A percentile compares a stretch with the other conserved stretches of the same genome.
These are phyloP conservation scores for Starmerella davenportii DNA, from an alignment of 805 yeast species.

Conservation along the genomic window DNA sequence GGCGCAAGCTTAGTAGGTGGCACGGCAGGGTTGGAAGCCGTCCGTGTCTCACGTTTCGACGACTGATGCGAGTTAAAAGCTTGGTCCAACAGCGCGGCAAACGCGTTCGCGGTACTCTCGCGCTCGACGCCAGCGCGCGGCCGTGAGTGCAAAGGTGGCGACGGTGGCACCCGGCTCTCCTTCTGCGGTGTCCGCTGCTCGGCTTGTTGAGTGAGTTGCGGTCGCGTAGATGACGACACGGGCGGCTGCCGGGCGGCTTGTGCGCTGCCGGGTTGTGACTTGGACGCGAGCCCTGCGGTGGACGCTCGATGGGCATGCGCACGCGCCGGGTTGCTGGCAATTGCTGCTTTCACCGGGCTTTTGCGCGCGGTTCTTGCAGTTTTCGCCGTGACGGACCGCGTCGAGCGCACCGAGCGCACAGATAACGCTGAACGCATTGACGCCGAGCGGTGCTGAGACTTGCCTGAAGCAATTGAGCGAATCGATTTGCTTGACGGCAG, in stretches of 20 bases:
- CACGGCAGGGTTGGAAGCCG: conserved; percentile 2
- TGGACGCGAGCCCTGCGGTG: not conserved
- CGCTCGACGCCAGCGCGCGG: not conserved
- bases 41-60: conserved; percentile 2
- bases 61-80: conserved; percentile 15
- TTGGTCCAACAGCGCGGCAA: conserved; percentile 21
- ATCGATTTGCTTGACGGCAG: conserved; percentile 12
- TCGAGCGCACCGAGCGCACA: conserved; percentile 9
- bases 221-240: no score
- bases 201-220: not conserved
- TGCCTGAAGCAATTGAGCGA: conserved; percentile 11
- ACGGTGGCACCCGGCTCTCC: no score
- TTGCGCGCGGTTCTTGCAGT: conserved; percentile 1
- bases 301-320: not conserved
- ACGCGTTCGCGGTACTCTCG: conserved; percentile 10
- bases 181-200: not conserved
- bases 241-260: not conserved
- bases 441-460: conserved; percentile 5
- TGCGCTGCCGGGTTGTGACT: not conserved
- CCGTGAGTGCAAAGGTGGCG: no score
- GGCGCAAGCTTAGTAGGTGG: not conserved
- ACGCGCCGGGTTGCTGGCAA: not conserved
- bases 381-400: conserved; percentile 6
- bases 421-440: conserved; percentile 11
- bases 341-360: conserved; percentile 7